Evolutionary conservation across 495 filamentous ascomycete genomes (phyloP).

Genomic region (Astrothelium macrocarpum): DNA sequence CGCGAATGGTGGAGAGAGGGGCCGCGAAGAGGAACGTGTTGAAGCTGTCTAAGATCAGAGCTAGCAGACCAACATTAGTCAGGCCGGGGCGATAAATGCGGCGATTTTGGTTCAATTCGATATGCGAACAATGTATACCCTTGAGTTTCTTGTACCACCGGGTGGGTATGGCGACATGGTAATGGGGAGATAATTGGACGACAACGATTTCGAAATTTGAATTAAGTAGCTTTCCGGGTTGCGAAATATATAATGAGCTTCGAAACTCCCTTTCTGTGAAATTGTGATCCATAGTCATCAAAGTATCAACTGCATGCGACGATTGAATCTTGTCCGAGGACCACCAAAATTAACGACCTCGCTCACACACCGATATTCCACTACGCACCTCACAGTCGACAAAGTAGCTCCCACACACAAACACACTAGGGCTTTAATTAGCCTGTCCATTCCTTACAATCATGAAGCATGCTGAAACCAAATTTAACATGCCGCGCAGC

Average conservation of each 20-base stretch:
- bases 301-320: no score
- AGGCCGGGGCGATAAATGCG: background rate
- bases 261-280: no score
- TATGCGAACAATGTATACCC: background rate
- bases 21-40: conserved; percentile 50
- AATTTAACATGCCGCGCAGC: background rate
- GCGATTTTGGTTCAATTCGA: background rate
- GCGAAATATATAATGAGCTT: background rate
- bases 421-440: background rate
- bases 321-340: no score
- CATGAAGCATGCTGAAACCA: background rate
- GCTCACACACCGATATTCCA: no score
- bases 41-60: conserved; percentile 17
- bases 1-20: conserved; percentile 45
- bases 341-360: no score
- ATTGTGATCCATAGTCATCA: no score
- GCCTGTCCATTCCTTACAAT: background rate
- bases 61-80: no score
- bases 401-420: background rate
- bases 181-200: background rate
- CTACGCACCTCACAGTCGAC: no score
- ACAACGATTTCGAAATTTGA: background rate
- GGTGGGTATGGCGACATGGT: background rate
- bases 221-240: background rate
- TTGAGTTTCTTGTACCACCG: background rate